Conservation (phyloP, 2,329 filamentous ascomycete genomes). For the Aureobasidium uvarum region DNA sequence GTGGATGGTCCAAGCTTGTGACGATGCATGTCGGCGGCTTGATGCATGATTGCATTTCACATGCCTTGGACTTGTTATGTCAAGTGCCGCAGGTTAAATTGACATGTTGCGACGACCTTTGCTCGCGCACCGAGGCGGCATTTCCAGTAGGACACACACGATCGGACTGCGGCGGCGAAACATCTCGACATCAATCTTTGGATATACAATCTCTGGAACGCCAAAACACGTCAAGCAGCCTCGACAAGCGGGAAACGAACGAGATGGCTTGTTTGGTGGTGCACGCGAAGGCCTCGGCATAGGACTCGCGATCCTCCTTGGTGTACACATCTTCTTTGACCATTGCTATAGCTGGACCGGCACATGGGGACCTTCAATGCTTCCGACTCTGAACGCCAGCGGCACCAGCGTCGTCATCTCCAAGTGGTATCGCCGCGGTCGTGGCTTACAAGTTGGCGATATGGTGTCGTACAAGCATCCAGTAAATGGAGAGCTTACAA, state of each 20-base stretch:
- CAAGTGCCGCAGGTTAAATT: background rate
- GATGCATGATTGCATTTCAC: constrained; percentile 15
- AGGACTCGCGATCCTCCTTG: constrained; percentile 26
- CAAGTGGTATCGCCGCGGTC: constrained; percentile 66
- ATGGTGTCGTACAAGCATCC: constrained; percentile 78
- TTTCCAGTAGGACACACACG: background rate
- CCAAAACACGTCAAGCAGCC: background rate
- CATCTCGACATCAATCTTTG: constrained; percentile 15
- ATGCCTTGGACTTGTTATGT: background rate
- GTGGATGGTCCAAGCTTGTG: constrained; percentile 15
- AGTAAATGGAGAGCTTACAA: constrained; percentile 50
- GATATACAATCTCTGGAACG: constrained; percentile 7
- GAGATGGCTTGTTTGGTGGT: background rate
- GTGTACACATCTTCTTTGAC: constrained; percentile 39
- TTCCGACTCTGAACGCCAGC: constrained; percentile 70
- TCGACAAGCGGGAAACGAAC: background rate
- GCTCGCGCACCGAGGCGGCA: background rate
- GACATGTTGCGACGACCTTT: constrained; percentile 20
- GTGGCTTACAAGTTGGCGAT: constrained; percentile 72
- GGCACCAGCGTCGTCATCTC: constrained; percentile 70
- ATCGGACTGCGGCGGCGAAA: background rate
- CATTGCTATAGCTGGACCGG: constrained; percentile 62
- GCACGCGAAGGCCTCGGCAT: background rate
- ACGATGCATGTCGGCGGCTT: constrained; percentile 15
- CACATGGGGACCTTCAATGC: constrained; percentile 78